Evolutionary conservation across 768 basidiomycete genomes (phyloP).

Genomic region (Hygrocybe coccinea): DNA sequence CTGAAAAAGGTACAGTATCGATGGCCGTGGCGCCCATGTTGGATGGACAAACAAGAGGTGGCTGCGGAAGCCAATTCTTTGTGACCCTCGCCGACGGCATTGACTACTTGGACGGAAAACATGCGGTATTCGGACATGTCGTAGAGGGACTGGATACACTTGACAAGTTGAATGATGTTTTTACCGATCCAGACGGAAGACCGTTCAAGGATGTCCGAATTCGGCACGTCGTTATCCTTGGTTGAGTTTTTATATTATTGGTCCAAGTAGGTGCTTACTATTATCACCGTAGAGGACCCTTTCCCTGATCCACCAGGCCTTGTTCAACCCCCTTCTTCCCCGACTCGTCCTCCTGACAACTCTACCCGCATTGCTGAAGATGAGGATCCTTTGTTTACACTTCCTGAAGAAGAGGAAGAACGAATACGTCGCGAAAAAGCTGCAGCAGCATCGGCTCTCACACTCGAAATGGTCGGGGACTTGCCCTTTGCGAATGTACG

Average conservation of each 20-base stretch:
- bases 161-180: constrained; percentile 89
- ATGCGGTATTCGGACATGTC: constrained; percentile 93
- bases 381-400: constrained; percentile 78
- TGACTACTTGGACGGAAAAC: constrained; percentile 90
- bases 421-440: constrained; percentile 77
- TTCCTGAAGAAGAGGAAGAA: constrained; percentile 86
- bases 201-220: constrained; percentile 94
- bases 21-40: constrained; percentile 93
- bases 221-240: constrained; percentile 91
- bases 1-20: constrained; percentile 80
- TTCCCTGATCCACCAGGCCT: constrained; percentile 84
- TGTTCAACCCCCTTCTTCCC: constrained; percentile 65
- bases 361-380: constrained; percentile 91
- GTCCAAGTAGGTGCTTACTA: neutral
- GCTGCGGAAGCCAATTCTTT: constrained; percentile 96
- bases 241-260: constrained; percentile 35
- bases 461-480: constrained; percentile 99
- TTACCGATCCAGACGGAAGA: constrained; percentile 79
- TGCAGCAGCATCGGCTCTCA: constrained; percentile 88
- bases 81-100: constrained; percentile 86
- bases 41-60: constrained; percentile 57
- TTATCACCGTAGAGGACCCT: constrained; percentile 77
- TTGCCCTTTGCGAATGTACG: constrained; percentile 96
- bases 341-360: constrained; percentile 76
- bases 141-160: constrained; percentile 92